Conservation (phyloP, 768 basidiomycete genomes). For the Melanogaster broomeanus region DNA sequence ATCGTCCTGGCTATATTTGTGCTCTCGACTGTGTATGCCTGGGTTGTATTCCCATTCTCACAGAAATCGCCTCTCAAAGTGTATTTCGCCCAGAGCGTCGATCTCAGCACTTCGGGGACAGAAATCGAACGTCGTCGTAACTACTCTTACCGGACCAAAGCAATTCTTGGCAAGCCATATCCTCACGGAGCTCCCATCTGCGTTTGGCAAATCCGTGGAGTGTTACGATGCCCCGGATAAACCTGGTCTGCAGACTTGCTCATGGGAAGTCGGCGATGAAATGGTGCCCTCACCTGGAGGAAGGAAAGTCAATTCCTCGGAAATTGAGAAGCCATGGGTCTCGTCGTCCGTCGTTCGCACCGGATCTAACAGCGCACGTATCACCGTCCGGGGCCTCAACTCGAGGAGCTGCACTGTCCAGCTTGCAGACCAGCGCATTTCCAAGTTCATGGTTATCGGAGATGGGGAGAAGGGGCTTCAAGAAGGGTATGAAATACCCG, state of each 20-base stretch:
- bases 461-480: conserved; percentile 40
- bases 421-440: conserved; percentile 50
- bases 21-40: conserved; percentile 43
- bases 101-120: conserved; percentile 36
- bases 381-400: conserved; percentile 55
- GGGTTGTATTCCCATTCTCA: conserved; percentile 63
- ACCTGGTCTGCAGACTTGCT: conserved; percentile 47
- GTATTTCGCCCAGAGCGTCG: conserved; percentile 66
- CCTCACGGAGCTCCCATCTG: conserved; percentile 54
- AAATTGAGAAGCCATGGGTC: conserved; percentile 41
- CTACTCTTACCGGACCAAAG: conserved; percentile 46
- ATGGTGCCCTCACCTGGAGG: conserved; percentile 42
- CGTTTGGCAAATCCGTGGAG: conserved; percentile 35
- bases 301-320: background rate
- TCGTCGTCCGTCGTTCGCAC: conserved; percentile 41
- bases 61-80: conserved; percentile 62
- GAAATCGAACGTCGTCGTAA: conserved; percentile 36
- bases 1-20: conserved; percentile 43
- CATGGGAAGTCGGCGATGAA: conserved; percentile 43
- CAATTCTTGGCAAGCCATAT: conserved; percentile 45
- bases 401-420: conserved; percentile 65
- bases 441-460: conserved; percentile 41
- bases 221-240: conserved; percentile 30
- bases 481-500: conserved; percentile 40
- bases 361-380: conserved; percentile 44